phyloP scores from a whole-genome alignment of 2,329 filamentous ascomycete species.

The Fusarium sublunatum region DNA sequence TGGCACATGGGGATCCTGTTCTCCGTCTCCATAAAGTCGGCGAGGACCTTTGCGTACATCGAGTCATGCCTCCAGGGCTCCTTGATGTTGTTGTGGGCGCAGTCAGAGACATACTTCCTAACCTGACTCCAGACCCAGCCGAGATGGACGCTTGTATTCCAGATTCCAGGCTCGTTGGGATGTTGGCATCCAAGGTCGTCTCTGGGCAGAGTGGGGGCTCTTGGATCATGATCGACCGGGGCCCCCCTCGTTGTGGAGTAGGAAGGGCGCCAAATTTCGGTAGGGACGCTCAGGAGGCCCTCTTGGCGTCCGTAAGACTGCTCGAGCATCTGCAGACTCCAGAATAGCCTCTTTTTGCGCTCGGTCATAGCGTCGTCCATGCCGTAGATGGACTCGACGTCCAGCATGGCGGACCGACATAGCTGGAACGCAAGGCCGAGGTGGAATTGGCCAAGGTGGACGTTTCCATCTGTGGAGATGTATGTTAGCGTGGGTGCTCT shows the following conservation, averaged over 20 bases:
- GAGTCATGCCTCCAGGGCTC: conserved; percentile 65
- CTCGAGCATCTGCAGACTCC: conserved; percentile 63
- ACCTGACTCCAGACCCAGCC: conserved; percentile 64
- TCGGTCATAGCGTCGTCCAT: conserved; percentile 52
- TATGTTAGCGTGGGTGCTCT: conserved; percentile 11
- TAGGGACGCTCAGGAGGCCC: conserved; percentile 56
- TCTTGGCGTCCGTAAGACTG: conserved; percentile 62
- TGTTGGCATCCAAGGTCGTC: conserved; percentile 58
- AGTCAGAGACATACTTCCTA: conserved; percentile 60
- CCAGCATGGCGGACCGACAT: conserved; percentile 62
- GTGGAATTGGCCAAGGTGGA: conserved; percentile 62
- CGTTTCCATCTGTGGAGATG: conserved; percentile 56
- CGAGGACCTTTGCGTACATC: conserved; percentile 61
- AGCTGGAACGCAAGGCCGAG: conserved; percentile 63
- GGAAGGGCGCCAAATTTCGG: conserved; percentile 55
- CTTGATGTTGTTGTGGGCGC: conserved; percentile 58
- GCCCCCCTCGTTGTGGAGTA: conserved; percentile 43
- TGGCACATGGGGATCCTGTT: conserved; percentile 62
- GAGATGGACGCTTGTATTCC: conserved; percentile 61
- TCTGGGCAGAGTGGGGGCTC: conserved; percentile 56
- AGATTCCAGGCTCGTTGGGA: conserved; percentile 59
- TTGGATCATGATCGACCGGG: conserved; percentile 46
- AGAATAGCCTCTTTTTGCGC: conserved; percentile 62
- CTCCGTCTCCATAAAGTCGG: conserved; percentile 63
- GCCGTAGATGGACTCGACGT: conserved; percentile 55